Base-by-base conservation (phyloP, 1,139 yeast species). In the Wickerhamomyces sp. region DNA sequence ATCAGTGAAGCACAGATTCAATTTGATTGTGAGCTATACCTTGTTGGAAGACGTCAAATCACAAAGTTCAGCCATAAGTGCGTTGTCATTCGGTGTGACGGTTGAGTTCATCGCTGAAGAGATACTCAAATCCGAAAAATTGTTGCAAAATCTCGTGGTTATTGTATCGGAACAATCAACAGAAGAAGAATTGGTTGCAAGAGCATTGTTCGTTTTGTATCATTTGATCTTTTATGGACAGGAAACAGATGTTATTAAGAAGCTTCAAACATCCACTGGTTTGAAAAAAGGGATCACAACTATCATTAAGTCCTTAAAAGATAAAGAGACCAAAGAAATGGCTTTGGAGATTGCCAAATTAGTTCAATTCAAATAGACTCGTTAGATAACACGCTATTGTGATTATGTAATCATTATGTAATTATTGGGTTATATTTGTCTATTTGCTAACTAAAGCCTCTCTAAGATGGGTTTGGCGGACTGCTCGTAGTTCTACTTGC, bases 151-250 rank as follows among this genome's bases (percentile, higher is more conserved):
- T 15, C 23, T 45, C 13, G 15, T 29, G 1, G 8, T 23, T 0
- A 26, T 49, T 4, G 16, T 46, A 2, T 20, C 31, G 3, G 42
- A 38, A 4, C 51, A 49, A 21, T n/a, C 23, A 2, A 7, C 19
- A 3, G 44, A 48, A n/a, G 23, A 20, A 2, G 42, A 35, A 3
- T 20, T 51, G 15, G 32, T 70, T 40, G 66, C 75, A 53, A 59
- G 73, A 48, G 61, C 72, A 9, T 47, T 55, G 23, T 55, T 55
- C 32, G 64, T 65, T 17, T 53, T 68, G 12, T 48, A 47, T 25
- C 30, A 49, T 28, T 23, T 49, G 13, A 18, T 44, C 7, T 45
- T 46, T 33, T 35, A 37, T 25, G 30, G 44, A 3, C 42, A 35
- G 11, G 38, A 37, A n/a, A 14, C 35, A 4, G 16, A 27, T 4